These are phyloP conservation scores for Xylariaceae sp. DNA, from an alignment of 2,329 filamentous ascomycete species.

Conservation along the genomic window DNA sequence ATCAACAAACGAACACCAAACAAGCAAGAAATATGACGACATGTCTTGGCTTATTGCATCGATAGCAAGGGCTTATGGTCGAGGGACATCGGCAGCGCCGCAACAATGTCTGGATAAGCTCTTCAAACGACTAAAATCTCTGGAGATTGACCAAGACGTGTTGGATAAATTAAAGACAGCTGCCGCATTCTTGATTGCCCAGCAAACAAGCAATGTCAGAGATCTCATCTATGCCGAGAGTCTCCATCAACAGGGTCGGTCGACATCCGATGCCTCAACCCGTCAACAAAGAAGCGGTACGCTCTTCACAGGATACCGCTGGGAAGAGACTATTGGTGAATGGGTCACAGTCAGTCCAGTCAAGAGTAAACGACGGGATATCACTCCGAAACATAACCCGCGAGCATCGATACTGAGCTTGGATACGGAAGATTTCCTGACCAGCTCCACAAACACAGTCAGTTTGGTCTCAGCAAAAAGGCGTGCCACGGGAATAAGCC, in stretches of 20 bases:
- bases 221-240: conserved; percentile 51
- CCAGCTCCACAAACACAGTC: conserved; percentile 8
- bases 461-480: conserved; percentile 17
- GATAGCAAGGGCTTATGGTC: conserved; percentile 28
- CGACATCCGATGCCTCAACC: conserved; percentile 1
- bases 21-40: conserved; percentile 24
- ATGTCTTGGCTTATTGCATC: conserved; percentile 29
- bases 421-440: conserved; percentile 3
- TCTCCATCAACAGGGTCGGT: conserved; percentile 24
- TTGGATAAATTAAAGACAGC: conserved; percentile 40
- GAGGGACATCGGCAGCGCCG: conserved; percentile 26
- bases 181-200: conserved; percentile 47
- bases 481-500: conserved; percentile 16
- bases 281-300: conserved; percentile 5
- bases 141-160: conserved; percentile 33
- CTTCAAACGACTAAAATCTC: conserved; percentile 36
- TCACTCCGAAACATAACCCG: conserved; percentile 21
- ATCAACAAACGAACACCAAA: conserved; percentile 15
- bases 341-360: conserved; percentile 48
- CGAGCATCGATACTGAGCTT: conserved; percentile 16
- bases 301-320: conserved; percentile 38
- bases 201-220: conserved; percentile 47
- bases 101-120: conserved; percentile 32
- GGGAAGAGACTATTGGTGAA: conserved; percentile 53
- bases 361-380: conserved; percentile 19